Conservation (phyloP, 305 asterid species). For the Fraxinus floribunda region DNA sequence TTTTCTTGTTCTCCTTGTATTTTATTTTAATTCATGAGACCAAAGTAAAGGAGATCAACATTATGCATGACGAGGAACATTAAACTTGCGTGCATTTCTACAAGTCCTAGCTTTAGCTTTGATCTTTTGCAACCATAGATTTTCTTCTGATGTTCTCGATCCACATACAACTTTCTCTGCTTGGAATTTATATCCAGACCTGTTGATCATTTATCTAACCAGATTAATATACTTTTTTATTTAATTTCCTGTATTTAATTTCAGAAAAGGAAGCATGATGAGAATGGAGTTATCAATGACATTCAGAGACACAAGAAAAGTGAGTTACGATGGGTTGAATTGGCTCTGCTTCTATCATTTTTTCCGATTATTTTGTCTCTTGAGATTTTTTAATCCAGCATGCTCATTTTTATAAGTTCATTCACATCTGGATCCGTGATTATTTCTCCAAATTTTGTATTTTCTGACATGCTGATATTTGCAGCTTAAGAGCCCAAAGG, state of each 20-base stretch:
- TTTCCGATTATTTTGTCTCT: neutral
- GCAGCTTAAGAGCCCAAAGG: slow-evolving; percentile 52
- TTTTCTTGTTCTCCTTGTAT: neutral
- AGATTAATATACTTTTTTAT: neutral
- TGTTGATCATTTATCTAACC: neutral
- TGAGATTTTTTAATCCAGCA: neutral
- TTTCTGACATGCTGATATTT: slow-evolving; percentile 23
- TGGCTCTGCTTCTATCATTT: neutral
- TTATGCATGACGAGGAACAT: slow-evolving; percentile 7
- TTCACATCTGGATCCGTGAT: neutral
- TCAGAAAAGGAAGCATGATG: slow-evolving; percentile 11
- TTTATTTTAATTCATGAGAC: slow-evolving; percentile 3
- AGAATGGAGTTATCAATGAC: neutral
- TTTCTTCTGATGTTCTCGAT: neutral
- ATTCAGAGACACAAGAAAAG: neutral
- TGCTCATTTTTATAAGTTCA: neutral
- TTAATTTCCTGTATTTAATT: neutral
- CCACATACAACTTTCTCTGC: neutral
- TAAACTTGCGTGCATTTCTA: neutral
- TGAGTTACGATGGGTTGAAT: neutral
- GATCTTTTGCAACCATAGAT: neutral
- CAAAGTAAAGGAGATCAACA: neutral
- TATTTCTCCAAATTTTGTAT: neutral
- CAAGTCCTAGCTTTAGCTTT: neutral
- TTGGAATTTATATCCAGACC: neutral